Evolutionary conservation across 2,329 filamentous ascomycete species (phyloP).

Genomic region (Ophiostoma triangulosporum): DNA sequence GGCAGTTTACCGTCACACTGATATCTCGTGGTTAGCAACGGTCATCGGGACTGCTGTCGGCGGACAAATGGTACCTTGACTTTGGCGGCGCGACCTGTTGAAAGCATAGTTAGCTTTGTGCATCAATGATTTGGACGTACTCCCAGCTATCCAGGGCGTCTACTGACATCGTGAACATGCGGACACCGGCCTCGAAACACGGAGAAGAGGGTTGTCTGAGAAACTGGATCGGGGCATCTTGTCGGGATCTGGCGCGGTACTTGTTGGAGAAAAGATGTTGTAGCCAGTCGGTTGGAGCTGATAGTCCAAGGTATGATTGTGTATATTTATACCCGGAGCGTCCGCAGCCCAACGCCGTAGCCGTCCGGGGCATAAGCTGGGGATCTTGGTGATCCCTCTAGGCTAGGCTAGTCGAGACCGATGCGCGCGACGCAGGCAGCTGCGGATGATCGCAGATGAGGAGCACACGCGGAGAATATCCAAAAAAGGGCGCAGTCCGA

Average conservation of each 20-base stretch:
- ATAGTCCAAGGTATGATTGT: no score
- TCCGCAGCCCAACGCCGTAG: no score
- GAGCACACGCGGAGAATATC: no score
- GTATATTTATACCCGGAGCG: no score
- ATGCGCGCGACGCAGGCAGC: background rate
- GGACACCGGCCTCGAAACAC: constrained; percentile 65
- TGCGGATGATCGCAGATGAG: no score
- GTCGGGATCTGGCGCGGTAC: background rate
- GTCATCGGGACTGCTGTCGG: background rate
- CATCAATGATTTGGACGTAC: no score
- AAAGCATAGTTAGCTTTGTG: background rate
- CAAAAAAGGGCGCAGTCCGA: no score
- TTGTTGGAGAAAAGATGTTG: background rate
- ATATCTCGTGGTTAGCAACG: background rate
- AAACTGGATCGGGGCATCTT: constrained; percentile 28
- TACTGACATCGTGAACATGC: constrained; percentile 61
- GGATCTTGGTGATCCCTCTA: background rate
- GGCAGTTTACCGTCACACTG: constrained; percentile 91
- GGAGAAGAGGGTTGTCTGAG: constrained; percentile 43
- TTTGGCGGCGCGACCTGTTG: constrained; percentile 65
- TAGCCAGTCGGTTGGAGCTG: background rate
- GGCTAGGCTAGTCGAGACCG: background rate
- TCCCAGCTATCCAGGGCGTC: no score
- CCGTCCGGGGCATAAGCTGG: no score
- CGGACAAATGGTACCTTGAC: constrained; percentile 51